A percentile compares a stretch with the other conserved stretches of the same genome.
These are phyloP conservation scores for Suillus clintonianus DNA, from an alignment of 768 basidiomycete genomes.

Conservation along the genomic window DNA sequence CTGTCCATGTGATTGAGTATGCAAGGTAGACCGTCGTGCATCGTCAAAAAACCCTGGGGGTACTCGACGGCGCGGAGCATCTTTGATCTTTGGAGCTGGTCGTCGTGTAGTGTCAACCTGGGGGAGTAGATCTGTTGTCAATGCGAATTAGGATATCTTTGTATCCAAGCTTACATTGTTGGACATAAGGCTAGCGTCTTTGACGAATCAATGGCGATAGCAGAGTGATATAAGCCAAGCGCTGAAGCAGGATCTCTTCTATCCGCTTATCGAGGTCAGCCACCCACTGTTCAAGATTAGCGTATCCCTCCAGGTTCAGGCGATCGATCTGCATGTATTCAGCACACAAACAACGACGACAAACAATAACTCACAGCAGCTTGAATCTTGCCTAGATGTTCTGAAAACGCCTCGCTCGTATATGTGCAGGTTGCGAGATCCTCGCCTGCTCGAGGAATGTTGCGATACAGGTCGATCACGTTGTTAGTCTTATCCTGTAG, in stretches of 20 bases:
- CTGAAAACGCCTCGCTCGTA: slow-evolving; percentile 78
- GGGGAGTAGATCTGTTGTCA: too few relatives aligned
- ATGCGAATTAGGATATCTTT: too few relatives aligned
- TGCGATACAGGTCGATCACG: slow-evolving; percentile 88
- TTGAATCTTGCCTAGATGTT: slow-evolving; percentile 78
- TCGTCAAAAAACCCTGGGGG: too few relatives aligned
- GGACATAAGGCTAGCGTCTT: too few relatives aligned
- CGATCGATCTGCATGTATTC: slow-evolving; percentile 72
- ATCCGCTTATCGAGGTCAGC: slow-evolving; percentile 81
- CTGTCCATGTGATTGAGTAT: too few relatives aligned
- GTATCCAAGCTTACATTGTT: too few relatives aligned
- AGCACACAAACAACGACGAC: not conserved
- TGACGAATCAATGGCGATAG: too few relatives aligned
- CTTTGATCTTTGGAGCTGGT: too few relatives aligned
- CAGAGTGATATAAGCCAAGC: slow-evolving; percentile 75
- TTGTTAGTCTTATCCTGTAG: slow-evolving; percentile 97
- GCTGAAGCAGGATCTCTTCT: slow-evolving; percentile 74
- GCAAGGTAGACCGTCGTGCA: too few relatives aligned
- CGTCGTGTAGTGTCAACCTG: too few relatives aligned
- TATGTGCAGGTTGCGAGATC: slow-evolving; percentile 88
- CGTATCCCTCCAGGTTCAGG: slow-evolving; percentile 93
- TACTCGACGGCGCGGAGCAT: too few relatives aligned
- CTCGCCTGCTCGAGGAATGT: slow-evolving; percentile 82
- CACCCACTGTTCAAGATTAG: slow-evolving; percentile 93
- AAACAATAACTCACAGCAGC: slow-evolving; percentile 58